These are phyloP conservation scores for Neobulgaria alba DNA, from an alignment of 2,329 filamentous ascomycete genomes.

Conservation along the genomic window DNA sequence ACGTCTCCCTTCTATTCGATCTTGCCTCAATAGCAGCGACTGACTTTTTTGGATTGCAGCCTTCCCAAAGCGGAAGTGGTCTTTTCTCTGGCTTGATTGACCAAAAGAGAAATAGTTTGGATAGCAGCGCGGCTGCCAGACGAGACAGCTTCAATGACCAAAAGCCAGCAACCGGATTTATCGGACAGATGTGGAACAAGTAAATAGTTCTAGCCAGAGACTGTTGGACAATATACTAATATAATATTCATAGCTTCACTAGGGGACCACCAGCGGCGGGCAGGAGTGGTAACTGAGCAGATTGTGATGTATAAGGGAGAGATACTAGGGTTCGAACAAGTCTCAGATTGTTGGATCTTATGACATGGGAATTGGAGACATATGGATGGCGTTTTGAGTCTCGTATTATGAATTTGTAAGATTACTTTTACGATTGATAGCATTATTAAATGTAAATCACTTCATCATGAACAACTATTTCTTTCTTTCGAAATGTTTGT, in stretches of 20 bases:
- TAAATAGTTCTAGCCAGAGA: conserved; percentile 13
- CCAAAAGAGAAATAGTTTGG: conserved; percentile 35
- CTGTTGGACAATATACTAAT: background rate
- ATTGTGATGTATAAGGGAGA: too few relatives aligned
- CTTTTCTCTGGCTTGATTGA: conserved; percentile 32
- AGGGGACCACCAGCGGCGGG: too few relatives aligned
- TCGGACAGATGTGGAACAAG: conserved; percentile 29
- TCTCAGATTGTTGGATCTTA: background rate
- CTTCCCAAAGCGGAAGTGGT: background rate
- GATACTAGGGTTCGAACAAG: background rate
- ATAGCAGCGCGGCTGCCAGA: conserved; percentile 30
- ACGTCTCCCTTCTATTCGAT: background rate
- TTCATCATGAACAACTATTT: too few relatives aligned
- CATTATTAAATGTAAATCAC: too few relatives aligned
- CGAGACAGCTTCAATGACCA: conserved; percentile 38
- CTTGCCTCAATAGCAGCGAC: background rate
- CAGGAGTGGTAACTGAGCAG: background rate
- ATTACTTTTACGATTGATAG: too few relatives aligned
- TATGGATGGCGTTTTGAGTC: background rate
- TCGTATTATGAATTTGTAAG: too few relatives aligned
- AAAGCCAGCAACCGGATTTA: conserved; percentile 29
- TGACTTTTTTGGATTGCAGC: background rate
- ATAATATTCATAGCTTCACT: background rate
- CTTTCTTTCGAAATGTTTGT: too few relatives aligned
- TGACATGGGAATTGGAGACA: background rate